phyloP scores from a whole-genome alignment of 1,284 basidiomycete genomes.

The Macrocystidia cucumis region DNA sequence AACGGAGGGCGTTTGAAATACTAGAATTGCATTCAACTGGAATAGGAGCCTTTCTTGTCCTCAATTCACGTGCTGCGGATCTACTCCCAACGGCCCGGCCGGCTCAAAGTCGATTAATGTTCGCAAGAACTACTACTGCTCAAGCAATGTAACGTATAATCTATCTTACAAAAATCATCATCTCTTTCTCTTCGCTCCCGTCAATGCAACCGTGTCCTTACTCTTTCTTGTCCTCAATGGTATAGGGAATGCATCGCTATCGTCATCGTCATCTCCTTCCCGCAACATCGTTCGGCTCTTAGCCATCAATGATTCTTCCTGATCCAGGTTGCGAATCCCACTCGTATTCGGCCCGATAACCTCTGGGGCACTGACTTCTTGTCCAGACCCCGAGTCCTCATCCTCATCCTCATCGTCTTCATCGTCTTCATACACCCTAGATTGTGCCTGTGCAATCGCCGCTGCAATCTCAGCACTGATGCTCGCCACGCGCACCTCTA shows the following conservation, averaged over 20 bases:
- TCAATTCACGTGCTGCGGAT: too few relatives aligned
- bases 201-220: conserved; percentile 37
- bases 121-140: too few relatives aligned
- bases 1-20: conserved; percentile 11
- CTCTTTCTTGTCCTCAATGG: conserved; percentile 54
- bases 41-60: too few relatives aligned
- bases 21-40: too few relatives aligned
- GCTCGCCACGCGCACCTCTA: conserved; percentile 56
- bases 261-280: conserved; percentile 40
- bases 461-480: conserved; percentile 71
- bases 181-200: conserved; percentile 57
- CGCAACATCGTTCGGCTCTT: conserved; percentile 21
- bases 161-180: too few relatives aligned
- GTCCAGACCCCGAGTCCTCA: conserved; percentile 37
- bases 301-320: conserved; percentile 18
- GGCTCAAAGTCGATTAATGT: too few relatives aligned
- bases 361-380: conserved; percentile 36
- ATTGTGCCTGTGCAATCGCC: conserved; percentile 59
- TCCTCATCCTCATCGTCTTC: conserved; percentile 47
- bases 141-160: too few relatives aligned
- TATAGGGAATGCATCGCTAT: conserved; percentile 56
- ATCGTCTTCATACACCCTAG: conserved; percentile 40
- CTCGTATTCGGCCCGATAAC: conserved; percentile 50
- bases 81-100: too few relatives aligned
- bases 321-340: conserved; percentile 40